phyloP scores from a whole-genome alignment of 2,329 filamentous ascomycete genomes.

The Drechslerella dactyloides region DNA sequence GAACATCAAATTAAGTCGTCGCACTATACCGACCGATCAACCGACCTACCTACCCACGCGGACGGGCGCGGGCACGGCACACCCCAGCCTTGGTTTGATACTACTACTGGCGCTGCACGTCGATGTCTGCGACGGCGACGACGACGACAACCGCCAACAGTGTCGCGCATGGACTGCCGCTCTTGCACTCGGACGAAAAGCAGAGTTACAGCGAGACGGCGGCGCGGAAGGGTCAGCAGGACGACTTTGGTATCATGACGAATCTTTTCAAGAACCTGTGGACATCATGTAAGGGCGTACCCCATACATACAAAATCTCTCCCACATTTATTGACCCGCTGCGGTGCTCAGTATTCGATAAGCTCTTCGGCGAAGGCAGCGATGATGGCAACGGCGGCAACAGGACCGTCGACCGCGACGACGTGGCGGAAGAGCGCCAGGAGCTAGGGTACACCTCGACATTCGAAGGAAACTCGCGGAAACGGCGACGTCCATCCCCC shows the following conservation, averaged over 20 bases:
- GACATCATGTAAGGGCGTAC: constrained; percentile 9
- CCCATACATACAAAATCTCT: not conserved
- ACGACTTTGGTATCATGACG: not conserved
- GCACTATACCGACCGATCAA: not conserved
- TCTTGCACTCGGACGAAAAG: too few relatives aligned
- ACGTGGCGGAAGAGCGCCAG: constrained; percentile 27
- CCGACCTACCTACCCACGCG: not conserved
- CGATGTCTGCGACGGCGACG: constrained; percentile 17
- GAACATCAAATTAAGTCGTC: too few relatives aligned
- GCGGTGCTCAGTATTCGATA: constrained; percentile 7
- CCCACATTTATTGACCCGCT: not conserved
- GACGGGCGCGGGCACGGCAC: too few relatives aligned
- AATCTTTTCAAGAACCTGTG: constrained; percentile 7
- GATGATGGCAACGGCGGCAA: constrained; percentile 3
- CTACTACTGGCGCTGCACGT: constrained; percentile 1
- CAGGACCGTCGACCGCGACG: constrained; percentile 15
- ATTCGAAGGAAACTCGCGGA: constrained; percentile 38
- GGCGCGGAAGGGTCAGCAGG: constrained; percentile 10
- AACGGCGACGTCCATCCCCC: constrained; percentile 33
- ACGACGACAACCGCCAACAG: constrained; percentile 9
- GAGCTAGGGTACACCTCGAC: constrained; percentile 36
- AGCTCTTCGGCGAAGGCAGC: not conserved
- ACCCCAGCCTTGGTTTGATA: not conserved
- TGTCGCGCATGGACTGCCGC: too few relatives aligned
- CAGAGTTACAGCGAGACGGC: too few relatives aligned